Evolutionary conservation across 352 stramenopile species (phyloP).

Genomic region (Thalassiosira mediterranea): DNA sequence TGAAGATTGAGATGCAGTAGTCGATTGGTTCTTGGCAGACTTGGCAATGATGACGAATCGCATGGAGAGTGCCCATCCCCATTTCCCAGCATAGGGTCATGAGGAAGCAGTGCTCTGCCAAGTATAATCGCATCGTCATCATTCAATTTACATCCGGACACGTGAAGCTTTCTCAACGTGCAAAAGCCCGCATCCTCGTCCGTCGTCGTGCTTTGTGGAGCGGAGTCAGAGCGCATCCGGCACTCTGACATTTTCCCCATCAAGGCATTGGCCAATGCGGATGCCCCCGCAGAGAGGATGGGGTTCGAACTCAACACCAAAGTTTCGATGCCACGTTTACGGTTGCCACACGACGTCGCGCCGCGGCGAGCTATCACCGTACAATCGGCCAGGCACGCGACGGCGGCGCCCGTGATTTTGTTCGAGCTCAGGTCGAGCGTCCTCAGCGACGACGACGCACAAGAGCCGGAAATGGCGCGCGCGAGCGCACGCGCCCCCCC

Average conservation of each 20-base stretch:
- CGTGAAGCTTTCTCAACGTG: slow-evolving; percentile 3
- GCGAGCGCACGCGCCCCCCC: neutral
- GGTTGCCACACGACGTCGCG: no score
- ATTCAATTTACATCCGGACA: slow-evolving; percentile 6
- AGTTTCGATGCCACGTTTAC: slow-evolving; percentile 3
- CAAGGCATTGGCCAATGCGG: slow-evolving; percentile 5
- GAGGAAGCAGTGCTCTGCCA: slow-evolving; percentile 4
- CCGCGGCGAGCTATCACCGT: neutral
- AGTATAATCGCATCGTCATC: slow-evolving; percentile 6
- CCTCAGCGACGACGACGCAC: neutral
- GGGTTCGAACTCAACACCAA: slow-evolving; percentile 7
- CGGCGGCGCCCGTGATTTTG: slow-evolving; percentile 2
- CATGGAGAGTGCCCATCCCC: neutral
- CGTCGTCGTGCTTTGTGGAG: no score
- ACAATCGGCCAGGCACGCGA: slow-evolving; percentile 9
- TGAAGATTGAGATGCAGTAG: neutral
- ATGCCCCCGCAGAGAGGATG: neutral
- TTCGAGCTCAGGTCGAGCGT: slow-evolving; percentile 11
- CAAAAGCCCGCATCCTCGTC: slow-evolving; percentile 5
- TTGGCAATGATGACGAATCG: no score
- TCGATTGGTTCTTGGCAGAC: no score
- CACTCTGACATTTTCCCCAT: neutral
- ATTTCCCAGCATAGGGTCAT: neutral
- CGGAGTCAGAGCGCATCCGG: no score
- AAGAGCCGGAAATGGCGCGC: slow-evolving; percentile 3